phyloP scores from a whole-genome alignment of 1,284 basidiomycete species.

The Coriolopsis trogii region DNA sequence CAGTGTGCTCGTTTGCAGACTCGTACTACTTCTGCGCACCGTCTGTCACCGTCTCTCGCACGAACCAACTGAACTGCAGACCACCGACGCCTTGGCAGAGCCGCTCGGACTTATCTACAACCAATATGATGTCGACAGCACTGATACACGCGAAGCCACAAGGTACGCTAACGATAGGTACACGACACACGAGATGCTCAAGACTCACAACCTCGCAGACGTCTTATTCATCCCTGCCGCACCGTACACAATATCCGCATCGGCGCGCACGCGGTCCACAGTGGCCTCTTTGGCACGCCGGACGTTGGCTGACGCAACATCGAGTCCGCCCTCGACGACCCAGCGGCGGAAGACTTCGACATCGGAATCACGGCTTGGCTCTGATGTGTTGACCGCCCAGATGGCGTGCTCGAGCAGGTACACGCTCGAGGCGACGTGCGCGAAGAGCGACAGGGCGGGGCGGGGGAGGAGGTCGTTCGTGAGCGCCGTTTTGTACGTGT shows the following conservation, averaged over 20 bases:
- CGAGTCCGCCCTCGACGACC: slow-evolving; percentile 55
- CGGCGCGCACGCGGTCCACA: slow-evolving; percentile 35
- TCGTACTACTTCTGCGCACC: no score
- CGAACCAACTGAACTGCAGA: no score
- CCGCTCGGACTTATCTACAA: no score
- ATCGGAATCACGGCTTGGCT: slow-evolving; percentile 43
- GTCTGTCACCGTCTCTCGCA: no score
- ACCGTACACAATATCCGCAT: slow-evolving; percentile 40
- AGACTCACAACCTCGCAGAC: slow-evolving; percentile 9
- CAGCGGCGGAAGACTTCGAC: slow-evolving; percentile 59
- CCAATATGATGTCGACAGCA: no score
- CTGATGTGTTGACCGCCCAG: slow-evolving; percentile 49
- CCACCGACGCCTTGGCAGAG: no score
- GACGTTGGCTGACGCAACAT: slow-evolving; percentile 44
- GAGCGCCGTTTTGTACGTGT: slow-evolving; percentile 41
- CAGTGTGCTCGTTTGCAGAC: no score
- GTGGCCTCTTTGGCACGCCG: slow-evolving; percentile 34
- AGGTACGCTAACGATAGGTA: no score
- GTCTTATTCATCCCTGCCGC: not conserved
- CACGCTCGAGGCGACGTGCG: slow-evolving; percentile 50
- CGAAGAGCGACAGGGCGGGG: slow-evolving; percentile 59
- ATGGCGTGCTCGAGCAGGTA: slow-evolving; percentile 68
- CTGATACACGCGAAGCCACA: no score
- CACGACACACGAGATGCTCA: not conserved
- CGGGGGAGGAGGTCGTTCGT: slow-evolving; percentile 52